Conservation (phyloP, 208 protist genomes). For the Trypanosoma congolense region DNA sequence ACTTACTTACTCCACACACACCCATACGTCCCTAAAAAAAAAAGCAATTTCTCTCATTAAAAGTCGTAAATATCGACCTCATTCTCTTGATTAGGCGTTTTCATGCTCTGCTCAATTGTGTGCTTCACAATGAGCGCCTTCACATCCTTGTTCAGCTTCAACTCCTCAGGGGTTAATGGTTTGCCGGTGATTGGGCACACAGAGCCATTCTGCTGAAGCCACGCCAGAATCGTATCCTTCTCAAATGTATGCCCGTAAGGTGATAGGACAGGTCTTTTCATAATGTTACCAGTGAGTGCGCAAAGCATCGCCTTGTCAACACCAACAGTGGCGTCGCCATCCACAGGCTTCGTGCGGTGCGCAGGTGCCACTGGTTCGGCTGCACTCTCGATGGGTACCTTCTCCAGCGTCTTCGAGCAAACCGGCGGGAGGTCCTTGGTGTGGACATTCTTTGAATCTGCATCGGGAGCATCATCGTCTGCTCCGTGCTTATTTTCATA, state of each 20-base stretch:
- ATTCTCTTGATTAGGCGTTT: slow-evolving; percentile 39
- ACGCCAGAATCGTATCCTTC: slow-evolving; percentile 74
- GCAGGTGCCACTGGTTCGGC: slow-evolving; percentile 46
- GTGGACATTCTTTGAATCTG: slow-evolving; percentile 19
- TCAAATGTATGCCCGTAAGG: slow-evolving; percentile 89
- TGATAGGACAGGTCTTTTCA: slow-evolving; percentile 90
- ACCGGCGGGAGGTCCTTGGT: slow-evolving; percentile 63
- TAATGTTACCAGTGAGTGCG: slow-evolving; percentile 78
- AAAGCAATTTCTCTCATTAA: slow-evolving; percentile 25
- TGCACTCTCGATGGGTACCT: slow-evolving; percentile 74
- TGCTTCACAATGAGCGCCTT: slow-evolving; percentile 72
- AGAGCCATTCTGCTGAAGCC: slow-evolving; percentile 85
- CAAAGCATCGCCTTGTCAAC: slow-evolving; percentile 69
- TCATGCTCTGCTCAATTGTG: slow-evolving; percentile 77
- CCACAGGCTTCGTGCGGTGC: slow-evolving; percentile 34
- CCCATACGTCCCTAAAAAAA: not conserved
- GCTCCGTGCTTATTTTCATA: no score
- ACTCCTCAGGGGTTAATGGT: slow-evolving; percentile 47
- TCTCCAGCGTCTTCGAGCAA: slow-evolving; percentile 39
- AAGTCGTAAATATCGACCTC: slow-evolving; percentile 90
- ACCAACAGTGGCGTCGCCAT: slow-evolving; percentile 47
- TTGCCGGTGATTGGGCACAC: slow-evolving; percentile 89
- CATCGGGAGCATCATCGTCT: not conserved
- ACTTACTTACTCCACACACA: no score
- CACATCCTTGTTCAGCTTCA: slow-evolving; percentile 65